Base-by-base conservation (phyloP, 345 rosid species). In the Nasturtium officinale region DNA sequence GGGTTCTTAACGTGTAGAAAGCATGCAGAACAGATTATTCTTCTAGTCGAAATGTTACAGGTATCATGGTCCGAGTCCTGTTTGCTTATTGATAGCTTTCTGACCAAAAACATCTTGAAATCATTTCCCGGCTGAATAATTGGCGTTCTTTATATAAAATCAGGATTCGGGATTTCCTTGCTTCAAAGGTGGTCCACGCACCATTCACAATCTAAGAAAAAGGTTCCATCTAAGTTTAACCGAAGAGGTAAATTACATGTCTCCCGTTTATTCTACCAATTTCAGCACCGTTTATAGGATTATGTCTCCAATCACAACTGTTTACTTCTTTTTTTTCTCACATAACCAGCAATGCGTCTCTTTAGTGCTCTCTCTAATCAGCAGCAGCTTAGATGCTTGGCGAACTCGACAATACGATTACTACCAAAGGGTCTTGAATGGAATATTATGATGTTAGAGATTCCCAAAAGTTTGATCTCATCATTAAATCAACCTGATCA, bases 21-120 rank as follows among this genome's bases (percentile, higher is more conserved):
- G 83, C 99, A 95, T 69, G 99, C 98, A 0, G 99, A 95, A 73
- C 92, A 96, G 63, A 78, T 91, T 73, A 88, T 95, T 77, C 95
- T 95, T 54, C 90, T 95, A 20, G 96, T 89, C 72, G 99, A 95
- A 88, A 95, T 95, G 99, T 81, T 95, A 85, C 99, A 90, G 97
- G 99, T 91, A 72, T 17, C 45, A 20, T 50, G n/a, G 67, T 73
- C 67, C 52, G 1, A 43, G 37, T 43, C 67, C 43, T 40, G 9
- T n/a, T 25, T 43, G n/a, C n/a, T 61, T 43, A 26, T 61, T 9
- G 23, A 61, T 15, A 61, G 21, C 65, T 25, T 61, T 43, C 42
- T 47, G 42, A 17, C 17, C 29, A 64, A 30, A 64, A 47, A 7
- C 52, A 42, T 42, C 15, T 5, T 8, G 16, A 42, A 35, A 5